Evolutionary conservation across 2,329 filamentous ascomycete genomes (phyloP).

Genomic region (Metarhizium rileyi): DNA sequence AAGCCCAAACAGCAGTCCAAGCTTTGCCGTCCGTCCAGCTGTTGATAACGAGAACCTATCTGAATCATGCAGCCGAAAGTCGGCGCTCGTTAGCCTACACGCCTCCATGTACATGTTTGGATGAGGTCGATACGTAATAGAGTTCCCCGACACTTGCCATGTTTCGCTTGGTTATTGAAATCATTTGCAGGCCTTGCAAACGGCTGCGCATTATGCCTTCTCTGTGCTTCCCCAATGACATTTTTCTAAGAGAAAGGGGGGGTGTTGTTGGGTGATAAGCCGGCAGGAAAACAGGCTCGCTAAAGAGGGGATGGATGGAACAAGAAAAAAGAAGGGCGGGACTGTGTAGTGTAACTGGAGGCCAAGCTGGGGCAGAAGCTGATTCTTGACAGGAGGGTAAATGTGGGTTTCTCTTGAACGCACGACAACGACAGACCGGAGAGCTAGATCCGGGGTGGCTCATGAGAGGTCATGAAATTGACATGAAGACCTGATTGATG

Average conservation of each 20-base stretch:
- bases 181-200: no score
- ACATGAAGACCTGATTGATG: conserved; percentile 5
- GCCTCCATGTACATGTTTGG: background rate
- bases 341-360: background rate
- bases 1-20: conserved; percentile 69
- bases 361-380: background rate
- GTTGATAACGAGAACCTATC: conserved; percentile 72
- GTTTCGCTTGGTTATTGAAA: background rate
- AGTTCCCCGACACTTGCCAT: conserved; percentile 6
- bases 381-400: background rate
- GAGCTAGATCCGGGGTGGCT: background rate
- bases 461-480: background rate
- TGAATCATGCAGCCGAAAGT: conserved; percentile 28
- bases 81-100: conserved; percentile 18
- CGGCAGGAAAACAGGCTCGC: no score
- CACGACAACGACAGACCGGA: background rate
- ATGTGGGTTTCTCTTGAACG: background rate
- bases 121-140: conserved; percentile 10
- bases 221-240: no score
- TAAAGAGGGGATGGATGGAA: no score
- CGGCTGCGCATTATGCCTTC: background rate
- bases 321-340: background rate
- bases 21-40: conserved; percentile 66
- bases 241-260: no score
- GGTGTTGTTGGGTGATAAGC: no score